phyloP scores from a whole-genome alignment of 2,329 filamentous ascomycete genomes.

The Aspergillus sergii region DNA sequence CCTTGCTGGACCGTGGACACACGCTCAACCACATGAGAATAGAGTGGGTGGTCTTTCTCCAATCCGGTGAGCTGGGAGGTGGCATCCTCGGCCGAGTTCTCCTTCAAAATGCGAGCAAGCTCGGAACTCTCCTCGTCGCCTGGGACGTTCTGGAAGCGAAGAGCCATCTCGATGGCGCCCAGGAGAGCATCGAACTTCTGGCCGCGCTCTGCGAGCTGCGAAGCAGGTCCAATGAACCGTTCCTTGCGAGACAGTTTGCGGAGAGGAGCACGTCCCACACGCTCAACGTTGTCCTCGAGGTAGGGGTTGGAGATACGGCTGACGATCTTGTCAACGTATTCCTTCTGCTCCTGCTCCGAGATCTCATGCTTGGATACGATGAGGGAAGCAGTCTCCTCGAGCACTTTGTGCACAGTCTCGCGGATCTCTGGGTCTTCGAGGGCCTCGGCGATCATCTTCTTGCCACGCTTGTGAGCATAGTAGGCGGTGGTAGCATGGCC shows the following conservation, averaged over 20 bases:
- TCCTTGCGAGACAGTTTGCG: slow-evolving; percentile 94
- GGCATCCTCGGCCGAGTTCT: slow-evolving; percentile 71
- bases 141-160: slow-evolving; percentile 93
- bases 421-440: slow-evolving; percentile 80
- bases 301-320: slow-evolving; percentile 90
- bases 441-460: slow-evolving; percentile 86
- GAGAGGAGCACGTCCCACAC: slow-evolving; percentile 90
- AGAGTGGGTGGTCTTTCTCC: slow-evolving; percentile 75
- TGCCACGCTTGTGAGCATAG: slow-evolving; percentile 84
- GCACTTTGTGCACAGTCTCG: slow-evolving; percentile 74
- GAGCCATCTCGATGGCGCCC: slow-evolving; percentile 83
- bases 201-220: slow-evolving; percentile 81
- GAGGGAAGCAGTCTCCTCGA: slow-evolving; percentile 82
- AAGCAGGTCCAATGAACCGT: slow-evolving; percentile 90
- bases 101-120: slow-evolving; percentile 81
- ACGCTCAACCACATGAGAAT: slow-evolving; percentile 70
- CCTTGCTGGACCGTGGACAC: slow-evolving; percentile 78
- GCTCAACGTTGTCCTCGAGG: slow-evolving; percentile 88
- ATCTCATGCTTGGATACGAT: slow-evolving; percentile 89
- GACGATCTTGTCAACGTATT: slow-evolving; percentile 91
- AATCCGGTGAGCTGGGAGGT: slow-evolving; percentile 82
- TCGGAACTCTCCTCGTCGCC: slow-evolving; percentile 87
- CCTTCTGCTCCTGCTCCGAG: slow-evolving; percentile 70
- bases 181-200: slow-evolving; percentile 74
- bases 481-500: slow-evolving; percentile 95